Conservation (phyloP, 164 flowering plant genomes). For the Sextonia rubra region DNA sequence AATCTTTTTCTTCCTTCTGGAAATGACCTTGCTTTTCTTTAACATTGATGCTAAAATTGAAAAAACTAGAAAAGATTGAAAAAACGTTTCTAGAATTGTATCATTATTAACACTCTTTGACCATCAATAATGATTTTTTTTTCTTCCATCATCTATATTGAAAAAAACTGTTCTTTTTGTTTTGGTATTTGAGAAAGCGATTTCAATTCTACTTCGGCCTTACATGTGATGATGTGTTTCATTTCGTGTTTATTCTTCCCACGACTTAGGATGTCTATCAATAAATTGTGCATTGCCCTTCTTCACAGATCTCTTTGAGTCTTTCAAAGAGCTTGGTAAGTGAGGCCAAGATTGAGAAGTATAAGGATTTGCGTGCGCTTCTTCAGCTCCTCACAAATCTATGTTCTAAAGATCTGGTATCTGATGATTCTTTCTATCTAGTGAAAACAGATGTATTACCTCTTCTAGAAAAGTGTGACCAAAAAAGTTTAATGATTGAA, state of each 20-base stretch:
- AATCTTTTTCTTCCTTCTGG: no score
- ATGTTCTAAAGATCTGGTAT: conserved; percentile 91
- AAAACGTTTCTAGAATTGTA: no score
- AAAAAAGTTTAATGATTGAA: neutral
- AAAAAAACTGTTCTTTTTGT: no score
- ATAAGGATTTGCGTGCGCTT: conserved; percentile 88
- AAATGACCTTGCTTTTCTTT: no score
- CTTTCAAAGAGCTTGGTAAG: conserved; percentile 69
- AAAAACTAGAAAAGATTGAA: no score
- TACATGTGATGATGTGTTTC: neutral
- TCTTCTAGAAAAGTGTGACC: neutral
- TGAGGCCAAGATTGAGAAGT: conserved; percentile 76
- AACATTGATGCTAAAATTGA: no score
- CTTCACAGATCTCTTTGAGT: conserved; percentile 62
- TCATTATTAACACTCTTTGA: no score
- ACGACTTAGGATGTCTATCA: neutral
- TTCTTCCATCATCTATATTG: no score
- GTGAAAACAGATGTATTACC: neutral
- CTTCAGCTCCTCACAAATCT: conserved; percentile 80
- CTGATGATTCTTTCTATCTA: neutral
- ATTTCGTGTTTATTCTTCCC: neutral
- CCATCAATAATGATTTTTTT: no score
- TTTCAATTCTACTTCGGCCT: neutral
- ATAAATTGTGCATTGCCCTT: neutral
- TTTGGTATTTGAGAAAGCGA: neutral